phyloP scores from a whole-genome alignment of 352 stramenopile species.

The Phytophthora multivora region DNA sequence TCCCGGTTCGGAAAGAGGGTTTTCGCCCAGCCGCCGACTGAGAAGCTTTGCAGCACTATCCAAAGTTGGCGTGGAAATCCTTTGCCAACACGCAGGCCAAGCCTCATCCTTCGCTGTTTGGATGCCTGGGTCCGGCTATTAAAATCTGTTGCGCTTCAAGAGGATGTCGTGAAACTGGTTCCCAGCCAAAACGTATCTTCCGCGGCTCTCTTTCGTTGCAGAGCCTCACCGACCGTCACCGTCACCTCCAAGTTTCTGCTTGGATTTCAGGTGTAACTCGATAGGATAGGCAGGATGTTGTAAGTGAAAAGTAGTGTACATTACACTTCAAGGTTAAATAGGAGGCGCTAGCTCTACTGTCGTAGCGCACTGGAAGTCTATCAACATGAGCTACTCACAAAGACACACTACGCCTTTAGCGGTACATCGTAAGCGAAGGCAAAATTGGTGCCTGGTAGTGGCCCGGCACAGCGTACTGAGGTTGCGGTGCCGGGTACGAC shows the following conservation, averaged over 20 bases:
- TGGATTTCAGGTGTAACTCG: not conserved
- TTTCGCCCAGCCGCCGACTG: conserved; percentile 10
- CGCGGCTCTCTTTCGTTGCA: not conserved
- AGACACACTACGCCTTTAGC: conserved; percentile 27
- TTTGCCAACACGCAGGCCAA: not conserved
- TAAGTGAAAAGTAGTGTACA: conserved; percentile 21
- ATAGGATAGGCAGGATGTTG: not conserved
- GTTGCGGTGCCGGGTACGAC: conserved; percentile 19
- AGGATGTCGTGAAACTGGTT: conserved; percentile 13
- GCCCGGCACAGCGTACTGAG: conserved; percentile 20
- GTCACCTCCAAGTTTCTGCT: not conserved
- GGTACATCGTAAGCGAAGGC: conserved; percentile 41
- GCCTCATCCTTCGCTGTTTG: conserved; percentile 2
- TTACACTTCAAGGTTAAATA: conserved; percentile 38
- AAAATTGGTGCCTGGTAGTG: conserved; percentile 27
- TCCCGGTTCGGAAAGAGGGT: conserved; percentile 10
- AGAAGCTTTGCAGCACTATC: conserved; percentile 14
- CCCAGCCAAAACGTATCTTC: not conserved
- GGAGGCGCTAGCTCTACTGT: conserved; percentile 24
- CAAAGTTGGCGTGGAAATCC: not conserved
- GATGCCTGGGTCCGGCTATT: not conserved
- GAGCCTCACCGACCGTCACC: too few relatives aligned
- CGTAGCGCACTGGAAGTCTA: conserved; percentile 19
- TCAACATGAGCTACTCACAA: conserved; percentile 33
- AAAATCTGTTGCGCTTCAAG: conserved; percentile 9